Percentiles rank a stretch among this genome's conserved stretches.
Evolutionary conservation across 208 protist genomes (phyloP).

Genomic region (Histomonas meleagridis): DNA sequence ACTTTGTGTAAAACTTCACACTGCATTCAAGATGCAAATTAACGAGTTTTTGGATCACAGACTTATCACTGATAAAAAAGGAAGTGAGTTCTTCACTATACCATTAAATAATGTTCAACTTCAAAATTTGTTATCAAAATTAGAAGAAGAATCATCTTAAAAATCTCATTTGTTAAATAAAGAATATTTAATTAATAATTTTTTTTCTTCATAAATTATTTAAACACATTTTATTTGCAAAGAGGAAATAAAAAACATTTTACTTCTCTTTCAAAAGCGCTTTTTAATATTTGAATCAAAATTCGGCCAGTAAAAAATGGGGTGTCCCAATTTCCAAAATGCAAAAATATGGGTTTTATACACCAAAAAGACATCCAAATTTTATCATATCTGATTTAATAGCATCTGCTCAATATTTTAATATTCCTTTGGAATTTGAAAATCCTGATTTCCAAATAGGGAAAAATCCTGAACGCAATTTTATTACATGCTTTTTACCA

Average conservation of each 20-base stretch:
- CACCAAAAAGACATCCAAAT: not conserved
- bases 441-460: not conserved
- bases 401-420: not conserved
- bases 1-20: not conserved
- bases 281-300: no score
- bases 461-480: not conserved
- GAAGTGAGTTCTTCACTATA: not conserved
- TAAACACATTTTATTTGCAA: no score
- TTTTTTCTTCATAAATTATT: no score
- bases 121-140: not conserved
- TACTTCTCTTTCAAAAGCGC: no score
- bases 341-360: not conserved
- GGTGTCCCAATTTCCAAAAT: no score
- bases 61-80: not conserved
- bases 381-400: not conserved
- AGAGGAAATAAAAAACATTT: no score
- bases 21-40: not conserved
- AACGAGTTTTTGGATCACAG: not conserved
- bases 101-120: not conserved
- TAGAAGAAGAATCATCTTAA: no score
- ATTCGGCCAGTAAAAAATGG: no score
- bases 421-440: constrained; percentile 1
- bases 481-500: not conserved
- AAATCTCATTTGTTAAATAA: no score
- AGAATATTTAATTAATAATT: no score